Conservation (phyloP, 768 basidiomycete species). For the Hydnomerulius pinastri region DNA sequence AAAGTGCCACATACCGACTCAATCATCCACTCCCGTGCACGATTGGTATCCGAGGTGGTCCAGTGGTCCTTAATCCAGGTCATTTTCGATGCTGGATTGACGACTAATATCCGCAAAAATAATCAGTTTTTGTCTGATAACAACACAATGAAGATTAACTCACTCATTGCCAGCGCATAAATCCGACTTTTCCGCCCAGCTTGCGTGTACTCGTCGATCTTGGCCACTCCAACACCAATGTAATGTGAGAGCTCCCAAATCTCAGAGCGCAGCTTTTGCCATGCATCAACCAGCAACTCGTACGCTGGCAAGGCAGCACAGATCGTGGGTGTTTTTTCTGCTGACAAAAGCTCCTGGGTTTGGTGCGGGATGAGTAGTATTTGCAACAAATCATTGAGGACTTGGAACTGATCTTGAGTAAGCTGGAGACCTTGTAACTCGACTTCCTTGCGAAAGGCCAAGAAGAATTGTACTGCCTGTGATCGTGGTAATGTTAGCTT, state of each 20-base stretch:
- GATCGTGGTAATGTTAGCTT: too few relatives aligned
- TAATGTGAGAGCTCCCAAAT: constrained; percentile 27
- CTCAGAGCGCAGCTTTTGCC: constrained; percentile 2
- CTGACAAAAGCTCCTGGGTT: too few relatives aligned
- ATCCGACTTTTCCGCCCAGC: too few relatives aligned
- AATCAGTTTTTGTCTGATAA: neutral
- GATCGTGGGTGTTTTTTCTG: constrained; percentile 33
- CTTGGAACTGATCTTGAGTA: neutral
- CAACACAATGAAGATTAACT: too few relatives aligned
- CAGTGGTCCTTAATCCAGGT: neutral
- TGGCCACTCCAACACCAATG: constrained; percentile 29
- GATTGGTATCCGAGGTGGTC: too few relatives aligned
- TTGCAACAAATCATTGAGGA: neutral
- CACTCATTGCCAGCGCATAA: too few relatives aligned
- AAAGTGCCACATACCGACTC: too few relatives aligned
- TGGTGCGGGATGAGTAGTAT: too few relatives aligned
- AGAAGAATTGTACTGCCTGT: constrained; percentile 9
- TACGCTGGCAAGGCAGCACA: constrained; percentile 34
- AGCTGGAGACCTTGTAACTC: neutral
- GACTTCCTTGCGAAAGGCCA: neutral
- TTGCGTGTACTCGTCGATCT: constrained; percentile 33
- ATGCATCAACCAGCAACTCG: constrained; percentile 28
- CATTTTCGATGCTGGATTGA: neutral
- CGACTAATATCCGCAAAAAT: neutral
- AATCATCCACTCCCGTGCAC: too few relatives aligned